These are phyloP conservation scores for Sclerotinia nivalis DNA, from an alignment of 2,329 filamentous ascomycete species.

Conservation along the genomic window DNA sequence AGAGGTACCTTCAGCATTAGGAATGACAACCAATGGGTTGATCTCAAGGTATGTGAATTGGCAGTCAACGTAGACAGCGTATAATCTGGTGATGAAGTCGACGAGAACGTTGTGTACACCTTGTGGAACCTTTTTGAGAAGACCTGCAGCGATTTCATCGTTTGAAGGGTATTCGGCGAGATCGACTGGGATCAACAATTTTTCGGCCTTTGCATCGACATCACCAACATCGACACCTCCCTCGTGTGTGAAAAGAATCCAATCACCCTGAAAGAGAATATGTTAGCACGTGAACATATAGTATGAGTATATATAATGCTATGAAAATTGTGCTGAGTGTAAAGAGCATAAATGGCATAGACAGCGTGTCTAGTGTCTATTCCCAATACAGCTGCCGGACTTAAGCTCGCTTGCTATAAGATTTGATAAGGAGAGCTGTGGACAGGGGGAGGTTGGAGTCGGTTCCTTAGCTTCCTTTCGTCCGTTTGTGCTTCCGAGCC, in stretches of 20 bases:
- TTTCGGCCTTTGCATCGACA: conserved; percentile 98
- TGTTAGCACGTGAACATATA: conserved; percentile 32
- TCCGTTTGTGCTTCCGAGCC: conserved; percentile 31
- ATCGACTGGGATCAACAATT: conserved; percentile 95
- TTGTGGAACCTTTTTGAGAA: conserved; percentile 91
- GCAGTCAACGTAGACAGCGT: conserved; percentile 98
- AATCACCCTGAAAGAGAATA: conserved; percentile 72
- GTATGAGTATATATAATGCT: conserved; percentile 18
- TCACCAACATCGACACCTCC: conserved; percentile 99
- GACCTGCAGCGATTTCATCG: conserved; percentile 79
- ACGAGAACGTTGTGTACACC: conserved; percentile 97
- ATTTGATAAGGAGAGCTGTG: conserved; percentile 25
- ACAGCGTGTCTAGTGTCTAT: conserved; percentile 23
- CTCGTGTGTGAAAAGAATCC: conserved; percentile 99
- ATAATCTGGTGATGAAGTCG: conserved; percentile 97
- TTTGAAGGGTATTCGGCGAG: conserved; percentile 94
- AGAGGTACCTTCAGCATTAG: conserved; percentile 87
- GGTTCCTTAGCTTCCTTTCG: conserved; percentile 39
- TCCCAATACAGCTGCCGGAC: conserved; percentile 31
- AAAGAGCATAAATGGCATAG: conserved; percentile 11
- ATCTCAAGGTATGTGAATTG: conserved; percentile 99
- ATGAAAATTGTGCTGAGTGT: conserved; percentile 24
- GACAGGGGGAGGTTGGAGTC: conserved; percentile 32
- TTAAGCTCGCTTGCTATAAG: conserved; percentile 28
- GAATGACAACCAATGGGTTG: conserved; percentile 97